Evolutionary conservation across 306 rosid genomes (phyloP).

Genomic region (Pterocarpus santalinus): DNA sequence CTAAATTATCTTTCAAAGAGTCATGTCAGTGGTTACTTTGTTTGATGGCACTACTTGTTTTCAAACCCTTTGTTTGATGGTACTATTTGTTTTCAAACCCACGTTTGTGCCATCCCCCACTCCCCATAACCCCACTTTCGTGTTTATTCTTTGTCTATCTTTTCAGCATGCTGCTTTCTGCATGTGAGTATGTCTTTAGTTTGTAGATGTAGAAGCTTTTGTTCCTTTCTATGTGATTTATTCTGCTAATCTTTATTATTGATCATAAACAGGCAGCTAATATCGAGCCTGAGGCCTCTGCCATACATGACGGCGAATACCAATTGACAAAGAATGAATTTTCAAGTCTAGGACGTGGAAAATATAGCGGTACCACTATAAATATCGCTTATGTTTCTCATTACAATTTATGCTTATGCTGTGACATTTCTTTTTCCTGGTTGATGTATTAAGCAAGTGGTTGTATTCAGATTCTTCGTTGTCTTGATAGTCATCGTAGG

Average conservation of each 20-base stretch:
- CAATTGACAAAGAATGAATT: slow-evolving; percentile 83
- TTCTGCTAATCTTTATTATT: slow-evolving; percentile 40
- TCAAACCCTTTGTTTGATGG: slow-evolving; percentile 15
- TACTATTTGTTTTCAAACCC: slow-evolving; percentile 19
- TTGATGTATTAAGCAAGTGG: slow-evolving; percentile 25
- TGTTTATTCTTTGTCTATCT: slow-evolving; percentile 13
- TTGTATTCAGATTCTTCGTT: slow-evolving; percentile 17
- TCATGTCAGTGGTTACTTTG: slow-evolving; percentile 24
- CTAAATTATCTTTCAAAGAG: background rate
- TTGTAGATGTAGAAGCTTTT: slow-evolving; percentile 10
- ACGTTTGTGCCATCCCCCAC: background rate
- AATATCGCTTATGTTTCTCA: slow-evolving; percentile 33
- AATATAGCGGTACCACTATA: slow-evolving; percentile 77
- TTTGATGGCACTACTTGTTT: slow-evolving; percentile 28
- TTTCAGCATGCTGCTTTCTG: slow-evolving; percentile 23
- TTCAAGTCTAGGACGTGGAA: slow-evolving; percentile 82
- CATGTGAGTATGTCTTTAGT: slow-evolving; percentile 4
- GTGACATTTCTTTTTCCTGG: slow-evolving; percentile 26
- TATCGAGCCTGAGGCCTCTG: slow-evolving; percentile 85
- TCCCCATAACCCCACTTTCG: background rate
- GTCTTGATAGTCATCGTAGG: slow-evolving; percentile 32
- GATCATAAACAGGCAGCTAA: slow-evolving; percentile 81
- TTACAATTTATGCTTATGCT: slow-evolving; percentile 25
- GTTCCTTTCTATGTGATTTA: slow-evolving; percentile 35
- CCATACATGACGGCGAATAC: slow-evolving; percentile 75